Conservation (phyloP, 257 asterid genomes). For the Orobanche coerulescens region DNA sequence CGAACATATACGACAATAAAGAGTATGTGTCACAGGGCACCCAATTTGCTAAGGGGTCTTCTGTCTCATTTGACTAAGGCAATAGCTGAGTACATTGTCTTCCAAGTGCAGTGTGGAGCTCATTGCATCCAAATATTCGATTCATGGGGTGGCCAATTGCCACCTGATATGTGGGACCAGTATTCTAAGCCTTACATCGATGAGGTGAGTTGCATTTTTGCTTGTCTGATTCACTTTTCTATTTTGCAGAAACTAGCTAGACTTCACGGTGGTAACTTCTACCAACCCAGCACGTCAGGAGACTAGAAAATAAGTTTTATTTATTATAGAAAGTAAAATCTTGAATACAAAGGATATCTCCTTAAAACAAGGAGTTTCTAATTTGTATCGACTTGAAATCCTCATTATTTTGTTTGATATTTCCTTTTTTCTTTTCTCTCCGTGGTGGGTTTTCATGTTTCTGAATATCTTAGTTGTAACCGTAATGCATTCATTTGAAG, state of each 20-base stretch:
- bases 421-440: neutral
- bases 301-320: neutral
- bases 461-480: neutral
- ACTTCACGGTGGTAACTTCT: no score
- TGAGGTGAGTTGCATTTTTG: slow-evolving; percentile 46
- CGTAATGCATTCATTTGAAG: slow-evolving; percentile 8
- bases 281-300: no score
- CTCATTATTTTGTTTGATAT: slow-evolving; percentile 1
- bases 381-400: neutral
- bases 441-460: neutral
- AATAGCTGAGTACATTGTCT: slow-evolving; percentile 46
- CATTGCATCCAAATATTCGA: slow-evolving; percentile 91
- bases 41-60: slow-evolving; percentile 48
- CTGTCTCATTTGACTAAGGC: slow-evolving; percentile 79
- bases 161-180: slow-evolving; percentile 69
- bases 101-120: slow-evolving; percentile 92
- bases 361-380: neutral
- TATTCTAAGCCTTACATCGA: slow-evolving; percentile 94
- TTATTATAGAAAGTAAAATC: neutral
- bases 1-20: slow-evolving; percentile 74
- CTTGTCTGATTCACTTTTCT: slow-evolving; percentile 1
- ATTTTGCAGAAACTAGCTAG: neutral
- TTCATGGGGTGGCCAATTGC: slow-evolving; percentile 88
- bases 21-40: slow-evolving; percentile 83
- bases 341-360: no score